Evolutionary conservation across 2,329 filamentous ascomycete genomes (phyloP), one percentile per base, ranked within the genome.

Genomic region (Xylariales sp.): DNA sequence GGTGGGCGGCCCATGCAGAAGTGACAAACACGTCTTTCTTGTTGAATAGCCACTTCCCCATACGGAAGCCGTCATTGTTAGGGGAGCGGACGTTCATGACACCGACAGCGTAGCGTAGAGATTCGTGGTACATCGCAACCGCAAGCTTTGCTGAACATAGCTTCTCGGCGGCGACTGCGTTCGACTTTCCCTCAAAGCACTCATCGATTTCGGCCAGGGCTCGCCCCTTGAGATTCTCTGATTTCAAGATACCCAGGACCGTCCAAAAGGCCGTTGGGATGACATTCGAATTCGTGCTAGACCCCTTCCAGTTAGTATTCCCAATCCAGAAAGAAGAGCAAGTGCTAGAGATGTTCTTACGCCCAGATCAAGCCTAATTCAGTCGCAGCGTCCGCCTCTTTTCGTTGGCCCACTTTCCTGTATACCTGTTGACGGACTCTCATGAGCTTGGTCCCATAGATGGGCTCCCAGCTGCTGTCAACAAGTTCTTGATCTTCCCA

Each of bases 21-120:
- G 49, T 46, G 3, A 60, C 20, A 18, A 62, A 46, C 29, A 54
- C 38, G 5, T 54, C 38, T 10, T 51, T 45, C 27, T 52, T 51
- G 2, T 54, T 51, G 32, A 64, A 54, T 15, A 29, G 43, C 52
- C 55, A 64, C 5, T 44, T 42, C 11, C 48, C 45, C 3, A 63
- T 38, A 14, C 48, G 41, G 40, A 60, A 54, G 29, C 50, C 43
- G 4, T 43, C 27, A 33, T 22, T 11, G 34, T 40, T 31, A 42
- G 44, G 29, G 42, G 44, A n/a, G 45, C 47, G 8, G 39, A 38
- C 15, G 36, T 45, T 18, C 22, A 21, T 21, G 9, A 35, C 32
- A 11, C 9, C 29, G 7, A 32, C 29, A 11, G 9, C 43, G 50
- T 12, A 42, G 12, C n/a, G 39, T 21, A 34, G 31, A 20, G 20